Percentiles rank a stretch among this genome's conserved stretches.
These are phyloP conservation scores for Aspergillus piperis DNA, from an alignment of 2,329 filamentous ascomycete genomes.

Conservation along the genomic window DNA sequence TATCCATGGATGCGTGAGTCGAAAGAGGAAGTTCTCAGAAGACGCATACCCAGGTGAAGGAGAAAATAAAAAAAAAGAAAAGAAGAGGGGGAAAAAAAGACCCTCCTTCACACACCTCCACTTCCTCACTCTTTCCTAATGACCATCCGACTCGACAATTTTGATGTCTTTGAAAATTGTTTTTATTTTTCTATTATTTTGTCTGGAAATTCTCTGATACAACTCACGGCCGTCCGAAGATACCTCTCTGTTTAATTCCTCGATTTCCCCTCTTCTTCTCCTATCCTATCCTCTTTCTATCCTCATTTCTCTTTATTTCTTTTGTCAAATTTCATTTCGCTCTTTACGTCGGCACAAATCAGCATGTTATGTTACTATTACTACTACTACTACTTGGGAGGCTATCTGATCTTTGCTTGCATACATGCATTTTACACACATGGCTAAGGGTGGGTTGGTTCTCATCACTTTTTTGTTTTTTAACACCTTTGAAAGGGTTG, in stretches of 20 bases:
- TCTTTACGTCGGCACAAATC: not conserved
- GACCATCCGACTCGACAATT: not conserved
- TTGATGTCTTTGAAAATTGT: not conserved
- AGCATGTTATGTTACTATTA: conserved; percentile 2
- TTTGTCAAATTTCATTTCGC: not conserved
- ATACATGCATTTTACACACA: conserved; percentile 11
- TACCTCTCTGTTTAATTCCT: conserved; percentile 19
- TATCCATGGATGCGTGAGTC: conserved; percentile 48
- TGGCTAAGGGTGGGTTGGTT: not conserved
- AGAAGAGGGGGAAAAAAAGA: too few relatives aligned
- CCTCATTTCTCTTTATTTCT: conserved; percentile 6
- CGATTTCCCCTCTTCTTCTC: conserved; percentile 8
- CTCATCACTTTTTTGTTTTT: not conserved
- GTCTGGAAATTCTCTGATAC: not conserved
- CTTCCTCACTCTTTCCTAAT: not conserved
- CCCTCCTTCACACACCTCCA: too few relatives aligned
- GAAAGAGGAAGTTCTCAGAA: conserved; percentile 26
- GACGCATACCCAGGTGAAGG: conserved; percentile 18
- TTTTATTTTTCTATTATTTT: not conserved
- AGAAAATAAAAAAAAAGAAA: too few relatives aligned
- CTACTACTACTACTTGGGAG: conserved; percentile 4
- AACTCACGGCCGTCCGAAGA: conserved; percentile 17
- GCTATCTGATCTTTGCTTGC: conserved; percentile 5
- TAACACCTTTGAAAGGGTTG: not conserved
- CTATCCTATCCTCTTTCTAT: conserved; percentile 18